These are phyloP conservation scores for Exophiala viscosa DNA, from an alignment of 2,329 filamentous ascomycete species.

Conservation along the genomic window DNA sequence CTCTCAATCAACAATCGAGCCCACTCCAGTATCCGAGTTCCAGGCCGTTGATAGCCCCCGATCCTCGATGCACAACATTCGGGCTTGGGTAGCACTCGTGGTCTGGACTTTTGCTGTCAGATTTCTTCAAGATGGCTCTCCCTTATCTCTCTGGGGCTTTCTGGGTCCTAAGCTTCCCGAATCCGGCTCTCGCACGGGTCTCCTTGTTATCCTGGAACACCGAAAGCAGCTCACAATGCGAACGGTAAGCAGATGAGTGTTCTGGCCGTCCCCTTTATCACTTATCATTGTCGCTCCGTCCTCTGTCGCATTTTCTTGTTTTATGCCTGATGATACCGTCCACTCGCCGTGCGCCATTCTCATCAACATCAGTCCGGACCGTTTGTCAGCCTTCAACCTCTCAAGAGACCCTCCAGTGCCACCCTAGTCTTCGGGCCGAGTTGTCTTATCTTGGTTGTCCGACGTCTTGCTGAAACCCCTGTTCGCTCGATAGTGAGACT, in stretches of 20 bases:
- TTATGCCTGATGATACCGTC: neutral
- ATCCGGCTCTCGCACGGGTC: neutral
- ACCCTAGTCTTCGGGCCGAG: conserved; percentile 5
- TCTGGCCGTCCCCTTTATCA: neutral
- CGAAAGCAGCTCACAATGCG: neutral
- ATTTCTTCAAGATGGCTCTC: neutral
- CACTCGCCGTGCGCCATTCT: neutral
- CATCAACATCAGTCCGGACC: neutral
- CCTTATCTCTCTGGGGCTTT: neutral
- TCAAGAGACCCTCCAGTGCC: neutral
- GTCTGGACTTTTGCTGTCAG: no score
- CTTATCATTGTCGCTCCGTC: neutral
- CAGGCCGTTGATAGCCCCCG: no score
- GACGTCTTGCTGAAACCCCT: conserved; percentile 4
- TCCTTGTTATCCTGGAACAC: neutral
- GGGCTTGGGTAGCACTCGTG: no score
- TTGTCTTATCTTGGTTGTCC: conserved; percentile 17
- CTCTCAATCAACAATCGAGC: no score
- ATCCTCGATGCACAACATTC: no score
- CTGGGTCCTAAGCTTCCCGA: neutral
- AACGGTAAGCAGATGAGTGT: neutral
- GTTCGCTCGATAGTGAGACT: conserved; percentile 6
- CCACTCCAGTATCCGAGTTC: no score
- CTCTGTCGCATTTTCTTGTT: neutral
- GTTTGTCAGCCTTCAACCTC: neutral